These are phyloP conservation scores for Gracilariopsis chorda DNA, from an alignment of 23 red algal species.

Conservation along the genomic window DNA sequence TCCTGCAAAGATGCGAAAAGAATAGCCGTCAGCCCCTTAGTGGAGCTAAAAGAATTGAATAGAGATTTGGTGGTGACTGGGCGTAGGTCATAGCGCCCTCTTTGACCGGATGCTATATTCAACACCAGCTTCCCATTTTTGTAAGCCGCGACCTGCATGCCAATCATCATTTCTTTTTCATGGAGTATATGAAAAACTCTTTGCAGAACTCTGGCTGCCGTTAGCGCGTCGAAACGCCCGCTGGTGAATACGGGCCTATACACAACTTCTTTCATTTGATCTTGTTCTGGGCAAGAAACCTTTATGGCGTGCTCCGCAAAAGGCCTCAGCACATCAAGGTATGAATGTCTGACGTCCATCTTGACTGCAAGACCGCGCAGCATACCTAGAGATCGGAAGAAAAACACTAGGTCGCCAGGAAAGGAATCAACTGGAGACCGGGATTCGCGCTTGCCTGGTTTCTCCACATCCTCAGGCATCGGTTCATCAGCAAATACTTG, in stretches of 20 bases:
- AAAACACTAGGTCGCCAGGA: slow-evolving; percentile 77
- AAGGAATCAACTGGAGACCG: slow-evolving; percentile 68
- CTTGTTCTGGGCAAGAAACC: not conserved
- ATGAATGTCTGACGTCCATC: slow-evolving; percentile 66
- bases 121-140: slow-evolving; percentile 55
- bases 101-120: slow-evolving; percentile 49
- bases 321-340: slow-evolving; percentile 32
- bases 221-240: not conserved
- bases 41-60: slow-evolving; percentile 69
- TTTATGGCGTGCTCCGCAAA: slow-evolving; percentile 59
- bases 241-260: not conserved
- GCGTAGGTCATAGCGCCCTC: slow-evolving; percentile 23
- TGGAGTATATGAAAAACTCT: slow-evolving; percentile 34
- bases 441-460: slow-evolving; percentile 3
- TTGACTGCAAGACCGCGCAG: slow-evolving; percentile 61
- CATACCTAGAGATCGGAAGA: slow-evolving; percentile 73
- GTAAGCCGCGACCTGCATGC: slow-evolving; percentile 76
- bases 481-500: not conserved
- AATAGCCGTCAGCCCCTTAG: slow-evolving; percentile 76
- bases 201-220: not conserved
- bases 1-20: slow-evolving; percentile 52
- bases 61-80: slow-evolving; percentile 70
- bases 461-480: not conserved
- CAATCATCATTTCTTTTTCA: slow-evolving; percentile 48
- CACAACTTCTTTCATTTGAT: slow-evolving; percentile 13